These are phyloP conservation scores for Cylindrotheca fusiformis DNA, from an alignment of 108 stramenopile species.

Conservation along the genomic window DNA sequence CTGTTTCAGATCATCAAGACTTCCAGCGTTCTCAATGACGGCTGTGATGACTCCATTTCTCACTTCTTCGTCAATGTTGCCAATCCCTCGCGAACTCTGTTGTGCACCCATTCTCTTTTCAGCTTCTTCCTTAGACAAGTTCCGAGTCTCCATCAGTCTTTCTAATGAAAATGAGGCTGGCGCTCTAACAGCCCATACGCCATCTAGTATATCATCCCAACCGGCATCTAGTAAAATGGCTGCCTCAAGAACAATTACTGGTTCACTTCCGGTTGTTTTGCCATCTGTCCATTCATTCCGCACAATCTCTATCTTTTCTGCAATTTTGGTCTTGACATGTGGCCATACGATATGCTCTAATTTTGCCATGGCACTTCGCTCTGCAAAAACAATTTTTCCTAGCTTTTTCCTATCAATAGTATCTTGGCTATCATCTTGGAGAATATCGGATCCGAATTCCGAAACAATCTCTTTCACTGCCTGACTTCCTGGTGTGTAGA, in stretches of 20 bases:
- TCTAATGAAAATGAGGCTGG: constrained; percentile 43
- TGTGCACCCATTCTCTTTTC: constrained; percentile 64
- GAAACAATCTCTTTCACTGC: constrained; percentile 49
- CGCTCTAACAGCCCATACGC: constrained; percentile 68
- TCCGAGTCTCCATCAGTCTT: constrained; percentile 58
- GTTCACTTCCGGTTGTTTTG: background rate
- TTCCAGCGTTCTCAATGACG: constrained; percentile 67
- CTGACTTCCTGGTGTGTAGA: constrained; percentile 67
- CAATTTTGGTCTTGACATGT: constrained; percentile 53
- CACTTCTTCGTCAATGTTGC: constrained; percentile 47
- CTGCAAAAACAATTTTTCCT: constrained; percentile 75
- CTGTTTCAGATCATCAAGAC: constrained; percentile 22
- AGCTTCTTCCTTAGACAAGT: constrained; percentile 59
- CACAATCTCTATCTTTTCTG: constrained; percentile 44
- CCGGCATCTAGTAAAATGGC: constrained; percentile 76
- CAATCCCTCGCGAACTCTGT: constrained; percentile 55
- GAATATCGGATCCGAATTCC: constrained; percentile 60
- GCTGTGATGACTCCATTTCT: constrained; percentile 51
- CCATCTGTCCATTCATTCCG: constrained; percentile 19
- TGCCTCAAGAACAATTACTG: constrained; percentile 68
- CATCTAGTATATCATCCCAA: constrained; percentile 82
- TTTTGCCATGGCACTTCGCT: constrained; percentile 55
- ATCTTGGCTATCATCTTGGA: constrained; percentile 20
- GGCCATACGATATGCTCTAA: constrained; percentile 84
- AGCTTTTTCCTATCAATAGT: constrained; percentile 62